Evolutionary conservation across 257 asterid species (phyloP), one percentile per base, ranked within the genome.

Genomic region (Fraxinus anomala): DNA sequence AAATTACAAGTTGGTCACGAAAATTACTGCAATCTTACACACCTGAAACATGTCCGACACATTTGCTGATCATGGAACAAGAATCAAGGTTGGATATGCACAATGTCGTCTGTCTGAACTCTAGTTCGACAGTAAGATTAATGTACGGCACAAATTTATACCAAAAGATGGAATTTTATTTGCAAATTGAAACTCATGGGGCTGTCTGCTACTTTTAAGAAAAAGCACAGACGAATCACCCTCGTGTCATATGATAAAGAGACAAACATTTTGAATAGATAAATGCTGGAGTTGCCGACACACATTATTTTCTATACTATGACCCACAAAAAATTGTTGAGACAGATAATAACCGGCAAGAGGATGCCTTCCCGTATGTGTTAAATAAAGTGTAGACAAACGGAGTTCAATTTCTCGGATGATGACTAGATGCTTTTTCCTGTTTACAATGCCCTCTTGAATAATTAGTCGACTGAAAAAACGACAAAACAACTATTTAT

Each of bases 201-300:
- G 61, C 4, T 51, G 75, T 61, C 7, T 51, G 75, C 70, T 67
- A 40, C 74, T 75, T 79, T 72, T 42, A 16, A 72, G 21, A 75
- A 82, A 59, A 73, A 59, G 26, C 54, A 44, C 6, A 44, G 54
- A 26, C 31, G 68, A 63, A 70, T 69, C 56, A 78, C 47, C 72
- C 33, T 63, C 39, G 39, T 77, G 87, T 80, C 69, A 36, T 72
- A 49, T 74, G 9, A 19, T 8, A 28, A 59, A 72, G 81, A 73
- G 79, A 74, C 76, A 66, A 5, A 77, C 79, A 70, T 70, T 51
- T 72, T 70, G 65, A 72, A 77, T 80, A 61, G 83, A 71, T 33
- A 63, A 74, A 65, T 75, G 66, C 36, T 31, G 75, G 47, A 76
- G 73, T 83, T 76, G 56, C 77, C 69, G 70, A 61, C 82, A 76